phyloP scores from a whole-genome alignment of 2,329 filamentous ascomycete species.

The Botrytis cinerea region DNA sequence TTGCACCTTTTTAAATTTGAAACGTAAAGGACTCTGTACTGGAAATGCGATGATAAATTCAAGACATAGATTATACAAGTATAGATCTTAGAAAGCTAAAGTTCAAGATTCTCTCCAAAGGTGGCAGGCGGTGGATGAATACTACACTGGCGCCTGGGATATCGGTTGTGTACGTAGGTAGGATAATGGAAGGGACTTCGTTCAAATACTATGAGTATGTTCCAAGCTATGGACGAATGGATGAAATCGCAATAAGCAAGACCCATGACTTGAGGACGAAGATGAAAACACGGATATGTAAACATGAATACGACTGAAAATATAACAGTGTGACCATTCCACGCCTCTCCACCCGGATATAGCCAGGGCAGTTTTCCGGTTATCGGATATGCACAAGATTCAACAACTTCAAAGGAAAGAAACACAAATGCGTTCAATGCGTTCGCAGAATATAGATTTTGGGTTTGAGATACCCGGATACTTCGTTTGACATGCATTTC shows the following conservation, averaged over 20 bases:
- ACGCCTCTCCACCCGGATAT: not conserved
- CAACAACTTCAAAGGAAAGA: not conserved
- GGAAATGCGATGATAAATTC: too few species aligned
- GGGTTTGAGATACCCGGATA: not conserved
- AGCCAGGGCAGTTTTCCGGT: not conserved
- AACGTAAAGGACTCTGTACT: too few species aligned
- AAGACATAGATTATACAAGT: too few species aligned
- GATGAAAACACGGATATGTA: not conserved
- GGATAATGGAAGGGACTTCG: not conserved
- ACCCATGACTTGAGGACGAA: not conserved
- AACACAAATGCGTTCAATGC: not conserved
- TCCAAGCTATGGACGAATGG: not conserved
- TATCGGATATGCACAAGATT: not conserved
- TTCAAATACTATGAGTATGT: not conserved
- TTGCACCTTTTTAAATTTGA: too few species aligned
- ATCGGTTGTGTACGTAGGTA: not conserved
- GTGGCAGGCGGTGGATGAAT: not conserved
- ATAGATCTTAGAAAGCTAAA: too few species aligned
- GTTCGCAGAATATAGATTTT: not conserved
- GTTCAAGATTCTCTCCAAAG: not conserved
- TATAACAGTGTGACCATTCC: not conserved
- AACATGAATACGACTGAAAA: not conserved
- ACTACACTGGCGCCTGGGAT: not conserved
- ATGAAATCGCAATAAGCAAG: not conserved
- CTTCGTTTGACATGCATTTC: not conserved